phyloP scores from a whole-genome alignment of 805 yeast genomes.

The Candida dajiaensis region DNA sequence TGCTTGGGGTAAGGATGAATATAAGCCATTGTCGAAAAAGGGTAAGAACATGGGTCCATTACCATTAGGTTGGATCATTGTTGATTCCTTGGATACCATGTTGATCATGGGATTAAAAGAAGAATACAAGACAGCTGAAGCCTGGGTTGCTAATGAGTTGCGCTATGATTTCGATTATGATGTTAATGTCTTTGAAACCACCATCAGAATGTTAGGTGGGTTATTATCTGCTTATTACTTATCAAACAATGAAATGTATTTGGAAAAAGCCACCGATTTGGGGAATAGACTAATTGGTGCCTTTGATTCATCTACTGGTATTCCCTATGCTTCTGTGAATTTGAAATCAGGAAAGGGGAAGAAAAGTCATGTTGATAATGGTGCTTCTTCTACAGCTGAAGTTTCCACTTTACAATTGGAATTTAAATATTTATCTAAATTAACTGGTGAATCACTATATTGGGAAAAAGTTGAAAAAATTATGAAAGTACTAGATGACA shows the following conservation, averaged over 20 bases:
- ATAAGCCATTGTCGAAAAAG: conserved; percentile 55
- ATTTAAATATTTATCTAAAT: conserved; percentile 69
- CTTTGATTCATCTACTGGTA: conserved; percentile 57
- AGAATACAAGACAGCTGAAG: conserved; percentile 56
- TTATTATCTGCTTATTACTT: conserved; percentile 76
- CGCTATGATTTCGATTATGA: conserved; percentile 65
- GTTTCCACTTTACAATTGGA: conserved; percentile 84
- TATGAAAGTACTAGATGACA: conserved; percentile 62
- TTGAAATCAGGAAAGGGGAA: conserved; percentile 56
- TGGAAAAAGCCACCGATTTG: conserved; percentile 73
- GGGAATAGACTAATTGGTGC: conserved; percentile 72
- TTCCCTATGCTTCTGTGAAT: conserved; percentile 79
- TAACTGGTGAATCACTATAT: conserved; percentile 73
- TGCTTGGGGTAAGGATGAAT: conserved; percentile 85
- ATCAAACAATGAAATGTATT: conserved; percentile 60
- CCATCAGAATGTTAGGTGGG: conserved; percentile 92
- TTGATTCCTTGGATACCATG: conserved; percentile 81
- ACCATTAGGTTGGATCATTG: conserved; percentile 92
- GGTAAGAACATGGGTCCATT: conserved; percentile 72
- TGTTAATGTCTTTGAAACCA: conserved; percentile 88
- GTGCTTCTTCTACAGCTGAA: conserved; percentile 87
- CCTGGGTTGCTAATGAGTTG: conserved; percentile 71
- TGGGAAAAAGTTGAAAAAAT: conserved; percentile 78
- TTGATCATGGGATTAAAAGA: conserved; percentile 59
- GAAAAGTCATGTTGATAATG: conserved; percentile 57